Evolutionary conservation across 164 flowering plant species (phyloP).

Genomic region (Aristolochia fimbriata): DNA sequence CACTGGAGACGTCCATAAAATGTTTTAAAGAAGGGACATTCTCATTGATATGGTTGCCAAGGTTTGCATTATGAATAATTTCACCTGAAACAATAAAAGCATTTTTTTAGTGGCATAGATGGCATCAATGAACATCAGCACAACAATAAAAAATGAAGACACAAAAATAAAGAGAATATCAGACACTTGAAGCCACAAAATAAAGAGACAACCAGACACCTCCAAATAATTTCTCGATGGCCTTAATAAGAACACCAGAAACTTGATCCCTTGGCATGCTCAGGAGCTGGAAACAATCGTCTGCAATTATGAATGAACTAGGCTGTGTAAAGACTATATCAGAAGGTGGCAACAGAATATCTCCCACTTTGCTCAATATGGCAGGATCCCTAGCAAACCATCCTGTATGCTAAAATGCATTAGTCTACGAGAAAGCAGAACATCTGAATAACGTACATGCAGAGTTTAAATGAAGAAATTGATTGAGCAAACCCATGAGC

Average conservation of each 20-base stretch:
- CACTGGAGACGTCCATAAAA: slow-evolving; percentile 29
- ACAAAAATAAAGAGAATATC: not conserved
- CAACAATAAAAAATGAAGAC: not conserved
- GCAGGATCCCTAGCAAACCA: slow-evolving; percentile 89
- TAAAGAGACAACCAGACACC: slow-evolving; percentile 28
- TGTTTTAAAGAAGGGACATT: slow-evolving; percentile 64
- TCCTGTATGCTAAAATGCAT: slow-evolving; percentile 28
- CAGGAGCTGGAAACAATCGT: slow-evolving; percentile 74
- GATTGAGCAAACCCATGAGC: not conserved
- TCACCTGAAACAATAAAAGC: slow-evolving; percentile 33
- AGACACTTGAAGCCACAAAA: not conserved
- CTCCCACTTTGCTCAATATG: slow-evolving; percentile 60
- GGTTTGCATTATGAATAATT: slow-evolving; percentile 26
- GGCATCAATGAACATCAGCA: not conserved
- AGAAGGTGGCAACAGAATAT: slow-evolving; percentile 39
- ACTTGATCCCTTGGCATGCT: slow-evolving; percentile 41
- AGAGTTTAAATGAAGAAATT: too few species aligned
- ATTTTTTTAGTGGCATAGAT: too few species aligned
- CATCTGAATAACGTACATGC: too few species aligned
- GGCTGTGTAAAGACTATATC: slow-evolving; percentile 21
- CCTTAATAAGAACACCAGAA: slow-evolving; percentile 27
- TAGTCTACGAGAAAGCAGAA: too few species aligned
- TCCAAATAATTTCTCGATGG: slow-evolving; percentile 65
- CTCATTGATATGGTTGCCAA: slow-evolving; percentile 56
- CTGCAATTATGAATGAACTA: slow-evolving; percentile 48